phyloP scores from a whole-genome alignment of 2,329 filamentous ascomycete genomes.

The Xylariales sp. region DNA sequence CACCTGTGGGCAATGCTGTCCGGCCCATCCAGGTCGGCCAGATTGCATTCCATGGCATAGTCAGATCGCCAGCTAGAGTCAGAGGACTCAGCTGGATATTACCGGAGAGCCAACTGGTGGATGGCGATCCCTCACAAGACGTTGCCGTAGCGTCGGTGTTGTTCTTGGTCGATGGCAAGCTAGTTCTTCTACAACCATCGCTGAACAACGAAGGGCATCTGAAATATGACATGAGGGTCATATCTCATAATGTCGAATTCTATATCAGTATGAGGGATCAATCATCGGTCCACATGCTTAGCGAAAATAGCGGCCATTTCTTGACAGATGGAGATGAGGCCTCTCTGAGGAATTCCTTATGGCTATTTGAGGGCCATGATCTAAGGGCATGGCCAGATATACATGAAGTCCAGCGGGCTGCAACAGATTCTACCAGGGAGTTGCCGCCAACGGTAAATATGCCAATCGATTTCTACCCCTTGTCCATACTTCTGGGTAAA shows the following conservation, averaged over 20 bases:
- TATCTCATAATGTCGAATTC: constrained; percentile 94
- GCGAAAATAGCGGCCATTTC: constrained; percentile 19
- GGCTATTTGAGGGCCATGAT: constrained; percentile 86
- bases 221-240: constrained; percentile 97
- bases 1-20: constrained; percentile 62
- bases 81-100: constrained; percentile 93
- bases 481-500: constrained; percentile 83
- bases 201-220: constrained; percentile 76
- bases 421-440: constrained; percentile 62
- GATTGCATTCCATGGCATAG: constrained; percentile 95
- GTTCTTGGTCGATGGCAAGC: constrained; percentile 95
- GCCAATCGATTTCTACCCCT: constrained; percentile 89
- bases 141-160: constrained; percentile 89
- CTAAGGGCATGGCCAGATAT: constrained; percentile 88
- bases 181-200: constrained; percentile 86
- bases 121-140: constrained; percentile 93
- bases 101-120: constrained; percentile 80
- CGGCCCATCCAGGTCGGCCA: constrained; percentile 91
- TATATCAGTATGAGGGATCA: constrained; percentile 91
- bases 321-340: constrained; percentile 30
- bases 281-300: constrained; percentile 38
- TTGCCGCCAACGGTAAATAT: constrained; percentile 71
- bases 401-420: constrained; percentile 72
- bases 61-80: constrained; percentile 86
- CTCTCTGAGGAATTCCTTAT: constrained; percentile 78